Evolutionary conservation across 257 asterid genomes (phyloP).

Genomic region (Parsonsia alboflavescens): DNA sequence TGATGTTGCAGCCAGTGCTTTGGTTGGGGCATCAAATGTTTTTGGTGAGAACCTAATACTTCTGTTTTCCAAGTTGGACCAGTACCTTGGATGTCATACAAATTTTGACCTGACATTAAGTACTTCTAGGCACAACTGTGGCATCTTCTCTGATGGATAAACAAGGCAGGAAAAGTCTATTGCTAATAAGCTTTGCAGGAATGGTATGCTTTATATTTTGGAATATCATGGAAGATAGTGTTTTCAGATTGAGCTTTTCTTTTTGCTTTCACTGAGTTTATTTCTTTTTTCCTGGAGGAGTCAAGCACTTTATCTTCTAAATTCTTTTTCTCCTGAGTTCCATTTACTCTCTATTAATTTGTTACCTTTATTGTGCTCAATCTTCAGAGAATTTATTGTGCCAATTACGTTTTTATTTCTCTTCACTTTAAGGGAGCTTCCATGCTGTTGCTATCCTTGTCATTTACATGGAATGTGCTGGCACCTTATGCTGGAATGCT

Average conservation of each 20-base stretch:
- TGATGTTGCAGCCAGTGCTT: slow-evolving; percentile 91
- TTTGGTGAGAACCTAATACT: slow-evolving; percentile 52
- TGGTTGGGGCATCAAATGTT: slow-evolving; percentile 94
- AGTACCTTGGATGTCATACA: neutral
- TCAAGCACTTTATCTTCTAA: neutral
- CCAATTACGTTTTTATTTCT: neutral
- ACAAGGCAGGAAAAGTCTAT: slow-evolving; percentile 92
- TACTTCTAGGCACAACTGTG: slow-evolving; percentile 63
- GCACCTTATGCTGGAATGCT: slow-evolving; percentile 81
- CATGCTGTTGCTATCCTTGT: slow-evolving; percentile 77
- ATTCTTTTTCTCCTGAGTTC: neutral
- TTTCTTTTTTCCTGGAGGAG: neutral
- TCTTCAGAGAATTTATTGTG: neutral
- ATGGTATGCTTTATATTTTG: slow-evolving; percentile 52
- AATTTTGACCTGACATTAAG: slow-evolving; percentile 19
- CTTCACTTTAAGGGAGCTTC: slow-evolving; percentile 63
- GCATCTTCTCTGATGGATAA: slow-evolving; percentile 95
- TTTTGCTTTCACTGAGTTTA: neutral
- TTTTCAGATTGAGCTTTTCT: neutral
- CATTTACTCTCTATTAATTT: neutral
- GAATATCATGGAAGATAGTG: neutral
- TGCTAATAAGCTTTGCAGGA: slow-evolving; percentile 82
- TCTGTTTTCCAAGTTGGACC: neutral
- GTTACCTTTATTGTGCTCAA: neutral
- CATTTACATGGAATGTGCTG: slow-evolving; percentile 75